A percentile compares a stretch with the other conserved stretches of the same genome.
Conservation (phyloP, 768 basidiomycete genomes). For the Sarcodon sp. region DNA sequence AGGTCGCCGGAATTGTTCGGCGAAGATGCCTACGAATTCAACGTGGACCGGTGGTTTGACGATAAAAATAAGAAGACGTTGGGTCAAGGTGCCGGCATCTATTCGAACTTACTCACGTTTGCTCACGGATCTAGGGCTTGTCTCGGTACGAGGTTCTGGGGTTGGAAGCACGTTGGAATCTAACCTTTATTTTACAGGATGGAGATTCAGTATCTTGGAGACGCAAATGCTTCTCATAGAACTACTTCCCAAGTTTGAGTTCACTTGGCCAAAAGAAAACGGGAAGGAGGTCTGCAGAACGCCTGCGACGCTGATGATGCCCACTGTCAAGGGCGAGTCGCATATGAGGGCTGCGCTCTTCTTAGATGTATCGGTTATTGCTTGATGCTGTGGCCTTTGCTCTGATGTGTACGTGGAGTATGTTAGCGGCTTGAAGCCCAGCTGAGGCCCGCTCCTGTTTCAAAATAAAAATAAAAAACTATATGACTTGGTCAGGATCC, state of each 20-base stretch:
- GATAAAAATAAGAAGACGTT: slow-evolving; percentile 4
- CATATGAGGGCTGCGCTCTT: slow-evolving; percentile 19
- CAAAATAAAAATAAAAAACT: too few relatives aligned
- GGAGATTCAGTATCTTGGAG: slow-evolving; percentile 22
- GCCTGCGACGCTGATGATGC: slow-evolving; percentile 18
- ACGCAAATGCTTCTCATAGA: slow-evolving; percentile 47
- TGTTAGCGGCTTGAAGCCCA: too few relatives aligned
- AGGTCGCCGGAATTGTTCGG: slow-evolving; percentile 15
- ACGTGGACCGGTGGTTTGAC: slow-evolving; percentile 14
- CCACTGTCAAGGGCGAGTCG: slow-evolving; percentile 20
- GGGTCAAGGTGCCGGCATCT: slow-evolving; percentile 27
- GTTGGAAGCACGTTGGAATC: too few relatives aligned
- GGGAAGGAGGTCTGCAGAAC: slow-evolving; percentile 16
- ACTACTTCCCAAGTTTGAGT: slow-evolving; percentile 39
- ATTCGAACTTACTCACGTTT: slow-evolving; percentile 21
- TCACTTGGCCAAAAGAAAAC: slow-evolving; percentile 21
- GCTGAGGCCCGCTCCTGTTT: too few relatives aligned
- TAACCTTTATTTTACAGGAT: not conserved
- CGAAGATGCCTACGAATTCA: slow-evolving; percentile 15
- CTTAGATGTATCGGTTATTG: slow-evolving; percentile 12
- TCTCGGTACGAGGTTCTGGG: slow-evolving; percentile 10
- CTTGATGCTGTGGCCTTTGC: too few relatives aligned
- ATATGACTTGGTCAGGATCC: too few relatives aligned
- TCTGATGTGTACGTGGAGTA: too few relatives aligned
- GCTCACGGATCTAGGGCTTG: slow-evolving; percentile 12